Base-by-base conservation (phyloP, 805 yeast genomes). In the Schwanniomyces pseudopolymorphus region DNA sequence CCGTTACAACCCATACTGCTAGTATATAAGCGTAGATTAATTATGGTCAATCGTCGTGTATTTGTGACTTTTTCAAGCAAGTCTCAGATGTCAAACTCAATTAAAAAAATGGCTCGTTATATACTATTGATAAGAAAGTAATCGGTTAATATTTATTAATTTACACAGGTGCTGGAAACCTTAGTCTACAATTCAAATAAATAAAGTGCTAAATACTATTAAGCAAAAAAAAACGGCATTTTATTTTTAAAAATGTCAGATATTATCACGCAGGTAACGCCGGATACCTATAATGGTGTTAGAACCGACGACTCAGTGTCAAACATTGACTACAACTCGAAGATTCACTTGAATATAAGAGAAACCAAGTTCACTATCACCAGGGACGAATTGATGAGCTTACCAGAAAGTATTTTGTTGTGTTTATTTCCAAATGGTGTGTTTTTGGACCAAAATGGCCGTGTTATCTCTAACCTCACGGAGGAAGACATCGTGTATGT, bases 391-490 rank as follows among this genome's bases (percentile, higher is more conserved):
- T 77, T 94, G 54, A 85, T 91, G 89, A 83, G 89, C 43, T 72
- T 94, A 26, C 99, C 99, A 0, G 99, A 94, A 62, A 83, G 91
- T 49, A 81, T 94, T 20, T 70, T 94, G 47, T 78, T 91, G 45
- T 88, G 97, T 57, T 70, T 94, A 19, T 88, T 89, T 59, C 96
- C 97, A 13, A 89, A 87, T 54, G 96, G 97, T 36, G 95, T 89
- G 3, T 87, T 89, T 61, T 77, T 87, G 46, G 94, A 89, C 64
- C 75, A 76, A 48, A 69, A 80, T 43, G 96, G 96, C 1, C 84
- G 84, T 53, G 86, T 87, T 7, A 87, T 89, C 47, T 78, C 88
- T 27, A 87, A 86, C 55, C 67, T 89, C 57, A 83, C 95, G 0
- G 94, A 89, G 53, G 82, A 84, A 5, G 95, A 87, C 61, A 72